A percentile compares a stretch with the other conserved stretches of the same genome.
Evolutionary conservation across 257 asterid species (phyloP).

Genomic region (Gentiana macrophylla): DNA sequence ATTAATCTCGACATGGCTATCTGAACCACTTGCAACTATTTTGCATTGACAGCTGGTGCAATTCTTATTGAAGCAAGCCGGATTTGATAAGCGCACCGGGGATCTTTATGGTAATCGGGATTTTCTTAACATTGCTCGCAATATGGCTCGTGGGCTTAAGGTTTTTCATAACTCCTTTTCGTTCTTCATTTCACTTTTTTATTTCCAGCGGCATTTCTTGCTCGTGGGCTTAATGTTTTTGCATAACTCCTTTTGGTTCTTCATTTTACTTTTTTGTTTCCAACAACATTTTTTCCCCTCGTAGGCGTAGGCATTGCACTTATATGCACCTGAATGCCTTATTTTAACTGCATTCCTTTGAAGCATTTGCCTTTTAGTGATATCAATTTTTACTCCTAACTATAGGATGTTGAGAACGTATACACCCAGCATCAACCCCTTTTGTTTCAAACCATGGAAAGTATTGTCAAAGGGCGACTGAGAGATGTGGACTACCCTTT

Average conservation of each 20-base stretch:
- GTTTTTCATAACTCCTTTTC: constrained; percentile 20
- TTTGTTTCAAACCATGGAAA: constrained; percentile 86
- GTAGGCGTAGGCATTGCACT: too few relatives aligned
- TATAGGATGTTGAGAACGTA: constrained; percentile 91
- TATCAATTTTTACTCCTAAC: constrained; percentile 12
- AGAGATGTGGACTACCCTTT: constrained; percentile 96
- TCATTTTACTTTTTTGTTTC: too few relatives aligned
- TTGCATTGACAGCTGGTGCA: constrained; percentile 76
- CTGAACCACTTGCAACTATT: constrained; percentile 3
- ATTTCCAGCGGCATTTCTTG: too few relatives aligned
- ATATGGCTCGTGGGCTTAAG: constrained; percentile 98
- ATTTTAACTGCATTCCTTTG: constrained; percentile 5
- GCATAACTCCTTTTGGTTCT: too few relatives aligned
- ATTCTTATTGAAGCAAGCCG: constrained; percentile 91
- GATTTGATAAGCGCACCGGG: constrained; percentile 88
- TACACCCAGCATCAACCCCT: constrained; percentile 99
- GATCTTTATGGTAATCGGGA: constrained; percentile 93
- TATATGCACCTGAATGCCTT: not conserved
- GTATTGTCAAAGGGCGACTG: constrained; percentile 79
- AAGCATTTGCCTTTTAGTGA: constrained; percentile 4
- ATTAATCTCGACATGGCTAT: too few relatives aligned
- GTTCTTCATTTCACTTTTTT: too few relatives aligned
- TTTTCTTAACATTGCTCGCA: constrained; percentile 81
- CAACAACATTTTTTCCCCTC: too few relatives aligned
- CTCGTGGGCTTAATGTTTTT: too few relatives aligned